Conservation (phyloP, 1,139 yeast species). For the Spathaspora sp. region DNA sequence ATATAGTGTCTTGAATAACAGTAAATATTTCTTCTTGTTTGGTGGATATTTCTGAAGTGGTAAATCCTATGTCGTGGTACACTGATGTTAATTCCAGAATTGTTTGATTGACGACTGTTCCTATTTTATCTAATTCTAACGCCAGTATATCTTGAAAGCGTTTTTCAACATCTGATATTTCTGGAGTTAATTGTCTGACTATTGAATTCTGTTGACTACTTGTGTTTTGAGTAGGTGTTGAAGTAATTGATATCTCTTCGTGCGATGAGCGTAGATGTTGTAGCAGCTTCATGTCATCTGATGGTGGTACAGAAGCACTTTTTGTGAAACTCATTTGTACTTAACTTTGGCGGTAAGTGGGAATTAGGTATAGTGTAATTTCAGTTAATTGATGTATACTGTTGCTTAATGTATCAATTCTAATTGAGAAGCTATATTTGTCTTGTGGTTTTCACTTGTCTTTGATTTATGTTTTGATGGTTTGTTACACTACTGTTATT, state of each 20-base stretch:
- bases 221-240: not conserved
- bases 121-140: constrained; percentile 25
- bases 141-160: constrained; percentile 7
- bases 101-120: constrained; percentile 32
- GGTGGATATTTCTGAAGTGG: constrained; percentile 30
- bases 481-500: not conserved
- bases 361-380: not conserved
- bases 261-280: not conserved
- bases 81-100: constrained; percentile 33
- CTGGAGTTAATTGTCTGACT: not conserved
- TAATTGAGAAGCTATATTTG: not conserved
- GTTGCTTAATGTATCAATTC: too few relatives aligned
- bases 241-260: not conserved
- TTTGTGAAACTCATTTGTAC: not conserved
- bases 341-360: not conserved
- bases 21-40: constrained; percentile 41
- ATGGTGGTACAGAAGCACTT: not conserved
- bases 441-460: not conserved
- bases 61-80: constrained; percentile 41
- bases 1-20: constrained; percentile 40
- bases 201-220: not conserved
- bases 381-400: not conserved
- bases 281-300: not conserved
- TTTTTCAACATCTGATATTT: not conserved
- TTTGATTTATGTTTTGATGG: not conserved